Percentiles rank a stretch among this genome's conserved stretches.
phyloP scores from a whole-genome alignment of 2,329 filamentous ascomycete species.

The Geosmithia flava region DNA sequence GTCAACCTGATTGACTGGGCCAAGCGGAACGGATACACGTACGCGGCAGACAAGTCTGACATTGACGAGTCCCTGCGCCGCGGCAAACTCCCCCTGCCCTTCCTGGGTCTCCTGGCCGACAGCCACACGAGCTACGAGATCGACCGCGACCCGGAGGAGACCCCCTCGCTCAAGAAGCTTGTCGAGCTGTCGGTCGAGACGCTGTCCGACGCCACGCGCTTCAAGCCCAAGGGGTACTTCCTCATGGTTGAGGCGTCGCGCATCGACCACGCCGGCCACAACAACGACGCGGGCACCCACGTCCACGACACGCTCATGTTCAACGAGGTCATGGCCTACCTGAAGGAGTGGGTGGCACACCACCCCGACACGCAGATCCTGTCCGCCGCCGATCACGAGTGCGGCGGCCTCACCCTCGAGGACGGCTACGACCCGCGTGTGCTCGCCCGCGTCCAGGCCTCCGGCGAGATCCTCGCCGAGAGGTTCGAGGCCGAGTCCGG shows the following conservation, averaged over 20 bases:
- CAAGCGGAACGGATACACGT: constrained; percentile 8
- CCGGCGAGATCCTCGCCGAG: constrained; percentile 6
- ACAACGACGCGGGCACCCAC: constrained; percentile 10
- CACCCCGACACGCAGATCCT: constrained; percentile 11
- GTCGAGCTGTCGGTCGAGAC: constrained; percentile 8
- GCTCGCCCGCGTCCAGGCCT: constrained; percentile 6
- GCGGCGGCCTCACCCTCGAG: constrained; percentile 10
- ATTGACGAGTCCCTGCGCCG: constrained; percentile 4
- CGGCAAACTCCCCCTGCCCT: constrained; percentile 8
- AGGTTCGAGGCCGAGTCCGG: constrained; percentile 5
- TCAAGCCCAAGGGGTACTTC: constrained; percentile 8
- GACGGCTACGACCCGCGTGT: constrained; percentile 8
- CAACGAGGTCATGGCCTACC: constrained; percentile 10
- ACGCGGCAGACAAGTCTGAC: constrained; percentile 7
- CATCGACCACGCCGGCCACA: constrained; percentile 11
- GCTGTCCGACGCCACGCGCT: constrained; percentile 5
- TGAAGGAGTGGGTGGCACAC: constrained; percentile 8
- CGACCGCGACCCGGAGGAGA: constrained; percentile 7
- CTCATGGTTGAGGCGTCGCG: constrained; percentile 13
- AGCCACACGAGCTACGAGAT: constrained; percentile 11
- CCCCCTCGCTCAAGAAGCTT: constrained; percentile 10
- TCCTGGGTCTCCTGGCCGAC: constrained; percentile 8
- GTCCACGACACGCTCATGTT: constrained; percentile 12
- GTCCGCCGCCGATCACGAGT: constrained; percentile 12
- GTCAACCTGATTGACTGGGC: constrained; percentile 11